These are phyloP conservation scores for Geoglossum cookeanum DNA, from an alignment of 2,329 filamentous ascomycete genomes.

Conservation along the genomic window DNA sequence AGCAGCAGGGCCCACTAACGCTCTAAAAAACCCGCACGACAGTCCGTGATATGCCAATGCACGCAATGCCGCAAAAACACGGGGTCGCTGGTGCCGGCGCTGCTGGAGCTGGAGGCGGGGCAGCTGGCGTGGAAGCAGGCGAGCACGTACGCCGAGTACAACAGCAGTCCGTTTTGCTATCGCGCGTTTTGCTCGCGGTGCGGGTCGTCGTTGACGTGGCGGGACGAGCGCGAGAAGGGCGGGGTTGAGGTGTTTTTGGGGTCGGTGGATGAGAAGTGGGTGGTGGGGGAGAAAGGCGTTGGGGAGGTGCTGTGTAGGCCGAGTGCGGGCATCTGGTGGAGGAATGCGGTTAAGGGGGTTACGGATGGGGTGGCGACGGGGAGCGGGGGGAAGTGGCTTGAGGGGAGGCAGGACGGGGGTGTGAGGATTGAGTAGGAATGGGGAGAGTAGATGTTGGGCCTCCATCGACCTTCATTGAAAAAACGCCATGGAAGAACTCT, in stretches of 20 bases:
- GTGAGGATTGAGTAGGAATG: too few relatives aligned
- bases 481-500: too few relatives aligned
- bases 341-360: slow-evolving; percentile 29
- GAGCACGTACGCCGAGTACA: slow-evolving; percentile 17
- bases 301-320: slow-evolving; percentile 23
- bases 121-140: slow-evolving; percentile 20
- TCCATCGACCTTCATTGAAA: too few relatives aligned
- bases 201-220: slow-evolving; percentile 32
- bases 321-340: slow-evolving; percentile 21
- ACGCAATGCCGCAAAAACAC: slow-evolving; percentile 35
- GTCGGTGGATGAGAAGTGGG: slow-evolving; percentile 13
- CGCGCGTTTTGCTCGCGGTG: slow-evolving; percentile 32
- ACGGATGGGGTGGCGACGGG: slow-evolving; percentile 20
- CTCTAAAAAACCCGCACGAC: background rate
- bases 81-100: slow-evolving; percentile 26
- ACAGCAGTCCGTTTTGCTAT: slow-evolving; percentile 21
- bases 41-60: slow-evolving; percentile 34
- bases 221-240: slow-evolving; percentile 7
- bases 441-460: too few relatives aligned
- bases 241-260: slow-evolving; percentile 11
- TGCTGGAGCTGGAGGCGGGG: slow-evolving; percentile 20
- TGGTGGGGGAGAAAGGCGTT: slow-evolving; percentile 17
- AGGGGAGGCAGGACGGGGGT: background rate
- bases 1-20: background rate
- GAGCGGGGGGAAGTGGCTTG: background rate